Evolutionary conservation across 2,329 filamentous ascomycete species (phyloP), one percentile per base, ranked within the genome.

Genomic region (Coleophoma eucalyptorum): DNA sequence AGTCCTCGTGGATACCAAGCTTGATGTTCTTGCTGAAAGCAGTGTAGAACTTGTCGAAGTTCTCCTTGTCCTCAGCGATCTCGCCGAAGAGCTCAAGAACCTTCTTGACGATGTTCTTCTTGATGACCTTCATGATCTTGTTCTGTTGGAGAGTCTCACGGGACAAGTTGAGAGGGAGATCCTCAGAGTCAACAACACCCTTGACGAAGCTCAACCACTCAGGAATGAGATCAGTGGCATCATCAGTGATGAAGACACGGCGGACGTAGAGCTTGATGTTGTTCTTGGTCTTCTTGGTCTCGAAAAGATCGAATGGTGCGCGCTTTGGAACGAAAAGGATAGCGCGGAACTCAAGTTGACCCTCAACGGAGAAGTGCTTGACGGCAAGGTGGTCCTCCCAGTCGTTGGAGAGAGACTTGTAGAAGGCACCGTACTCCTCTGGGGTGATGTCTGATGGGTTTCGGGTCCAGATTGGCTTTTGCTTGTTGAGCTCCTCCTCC

Each of bases 101-200:
- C 90, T 99, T 99, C 92, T 97, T 99, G 83, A 99, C 92, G 62
- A 99, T 96, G 87, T 99, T 99, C 91, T 99, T 99, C 87, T 95
- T 96, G 85, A 97, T 97, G 75, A 97, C 94, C 89, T 97, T 97
- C 94, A 97, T 97, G 83, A 99, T 99, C 91, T 97, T 97, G 89
- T 97, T 99, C 84, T 97, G 94, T 80, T 99, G 94, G 46, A 99
- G 90, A 52, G 93, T 97, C 87, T 99, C 94, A 88, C 94, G 94
- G 69, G 94, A 97, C 80, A 99, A 77, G 86, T 99, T 99, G 75
- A 99, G 89, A 65, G 94, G 94, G 58, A 99, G 89, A 74, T 99
- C 94, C 84, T 99, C 94, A 68, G 94, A 99, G 80, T 99, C 94
- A 74, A 99, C 94, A 66, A 99, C 94, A 87, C 94, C 94, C 89